phyloP scores from a whole-genome alignment of 2,329 filamentous ascomycete genomes.

The Gremmenia infestans region DNA sequence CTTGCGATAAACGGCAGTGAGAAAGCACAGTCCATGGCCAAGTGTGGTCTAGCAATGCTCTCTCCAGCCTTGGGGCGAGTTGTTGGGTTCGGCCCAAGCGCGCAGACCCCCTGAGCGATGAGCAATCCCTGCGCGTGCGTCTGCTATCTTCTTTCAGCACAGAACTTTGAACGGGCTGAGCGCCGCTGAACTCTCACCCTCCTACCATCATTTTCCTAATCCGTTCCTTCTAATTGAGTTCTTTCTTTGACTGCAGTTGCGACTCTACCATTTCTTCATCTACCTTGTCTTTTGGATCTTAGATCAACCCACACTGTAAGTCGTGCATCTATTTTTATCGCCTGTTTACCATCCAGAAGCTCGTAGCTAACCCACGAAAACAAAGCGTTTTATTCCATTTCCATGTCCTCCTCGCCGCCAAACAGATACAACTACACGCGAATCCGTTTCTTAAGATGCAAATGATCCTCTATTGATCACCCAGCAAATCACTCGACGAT shows the following conservation, averaged over 20 bases:
- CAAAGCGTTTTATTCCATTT: conserved; percentile 3
- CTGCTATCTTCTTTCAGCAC: neutral
- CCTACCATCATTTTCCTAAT: neutral
- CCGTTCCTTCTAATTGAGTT: neutral
- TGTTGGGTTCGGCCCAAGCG: neutral
- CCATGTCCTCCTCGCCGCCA: conserved; percentile 10
- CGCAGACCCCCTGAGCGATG: neutral
- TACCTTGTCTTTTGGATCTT: conserved; percentile 1
- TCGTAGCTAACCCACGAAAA: neutral
- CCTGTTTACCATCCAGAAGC: neutral
- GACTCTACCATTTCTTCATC: conserved; percentile 2
- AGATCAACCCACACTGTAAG: conserved; percentile 5
- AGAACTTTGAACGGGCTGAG: neutral
- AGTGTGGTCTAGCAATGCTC: neutral
- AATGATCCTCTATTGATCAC: conserved; percentile 6
- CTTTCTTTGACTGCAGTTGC: neutral
- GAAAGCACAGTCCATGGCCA: too few species aligned
- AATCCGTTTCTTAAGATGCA: conserved; percentile 5
- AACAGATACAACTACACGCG: conserved; percentile 9
- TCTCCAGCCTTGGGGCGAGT: neutral
- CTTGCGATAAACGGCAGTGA: too few species aligned
- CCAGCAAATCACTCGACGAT: neutral
- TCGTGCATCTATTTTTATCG: neutral
- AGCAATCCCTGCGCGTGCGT: neutral
- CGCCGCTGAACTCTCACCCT: neutral